Evolutionary conservation across 495 filamentous ascomycete genomes (phyloP).

Genomic region (Penicillium soppii): DNA sequence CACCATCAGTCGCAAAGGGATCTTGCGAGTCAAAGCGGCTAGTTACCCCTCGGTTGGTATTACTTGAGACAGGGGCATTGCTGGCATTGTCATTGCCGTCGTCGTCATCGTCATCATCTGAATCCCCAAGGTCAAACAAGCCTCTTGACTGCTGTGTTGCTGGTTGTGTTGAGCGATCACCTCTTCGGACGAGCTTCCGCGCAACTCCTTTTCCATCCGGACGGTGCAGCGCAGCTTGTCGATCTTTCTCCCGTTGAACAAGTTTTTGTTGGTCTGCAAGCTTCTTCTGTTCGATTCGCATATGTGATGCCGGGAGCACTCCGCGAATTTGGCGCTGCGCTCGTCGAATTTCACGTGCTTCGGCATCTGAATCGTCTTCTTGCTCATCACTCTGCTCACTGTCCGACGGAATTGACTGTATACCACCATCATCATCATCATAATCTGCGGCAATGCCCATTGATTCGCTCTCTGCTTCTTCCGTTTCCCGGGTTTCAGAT

Average conservation of each 20-base stretch:
- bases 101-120: slow-evolving; percentile 48
- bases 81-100: slow-evolving; percentile 13
- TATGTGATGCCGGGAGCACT: slow-evolving; percentile 88
- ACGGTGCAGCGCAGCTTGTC: slow-evolving; percentile 18
- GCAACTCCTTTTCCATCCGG: slow-evolving; percentile 47
- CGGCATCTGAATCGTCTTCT: slow-evolving; percentile 12
- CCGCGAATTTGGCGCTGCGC: slow-evolving; percentile 66
- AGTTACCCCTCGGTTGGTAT: slow-evolving; percentile 1
- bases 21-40: slow-evolving; percentile 20
- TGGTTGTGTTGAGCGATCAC: slow-evolving; percentile 12
- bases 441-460: slow-evolving; percentile 11
- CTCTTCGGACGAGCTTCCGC: slow-evolving; percentile 32
- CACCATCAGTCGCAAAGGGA: slow-evolving; percentile 32
- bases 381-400: slow-evolving; percentile 12
- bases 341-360: slow-evolving; percentile 34
- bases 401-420: slow-evolving; percentile 19
- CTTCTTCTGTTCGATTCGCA: slow-evolving; percentile 64
- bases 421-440: slow-evolving; percentile 20
- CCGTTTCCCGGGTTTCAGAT: slow-evolving; percentile 2
- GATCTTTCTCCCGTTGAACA: slow-evolving; percentile 14
- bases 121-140: slow-evolving; percentile 51
- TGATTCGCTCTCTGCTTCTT: slow-evolving; percentile 7
- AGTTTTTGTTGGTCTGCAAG: slow-evolving; percentile 34
- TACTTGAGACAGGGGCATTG: slow-evolving; percentile 1
- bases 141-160: slow-evolving; percentile 23